These are phyloP conservation scores for Xylariomycetidae sp. DNA, from an alignment of 2,329 filamentous ascomycete species.

Conservation along the genomic window DNA sequence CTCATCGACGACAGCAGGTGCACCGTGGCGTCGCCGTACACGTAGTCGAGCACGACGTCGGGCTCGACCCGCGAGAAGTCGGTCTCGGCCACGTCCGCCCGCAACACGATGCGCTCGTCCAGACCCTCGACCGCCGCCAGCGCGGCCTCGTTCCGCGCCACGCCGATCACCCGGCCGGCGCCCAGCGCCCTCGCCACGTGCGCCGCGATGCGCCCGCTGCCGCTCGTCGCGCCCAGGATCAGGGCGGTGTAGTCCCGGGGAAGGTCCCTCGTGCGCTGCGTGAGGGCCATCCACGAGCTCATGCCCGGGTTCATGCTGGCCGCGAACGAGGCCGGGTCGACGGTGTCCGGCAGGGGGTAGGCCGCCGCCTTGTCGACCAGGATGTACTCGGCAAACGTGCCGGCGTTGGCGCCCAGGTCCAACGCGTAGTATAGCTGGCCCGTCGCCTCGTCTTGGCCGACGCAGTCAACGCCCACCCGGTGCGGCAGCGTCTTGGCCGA, in stretches of 20 bases:
- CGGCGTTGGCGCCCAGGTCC: conserved; percentile 30
- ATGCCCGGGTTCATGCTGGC: conserved; percentile 51
- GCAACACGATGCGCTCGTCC: conserved; percentile 41
- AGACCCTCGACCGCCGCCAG: conserved; percentile 37
- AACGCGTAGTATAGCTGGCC: conserved; percentile 47
- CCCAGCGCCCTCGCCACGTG: conserved; percentile 43
- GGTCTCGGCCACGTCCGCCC: conserved; percentile 31
- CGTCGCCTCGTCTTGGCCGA: conserved; percentile 39
- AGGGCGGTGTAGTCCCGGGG: conserved; percentile 41
- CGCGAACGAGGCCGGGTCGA: conserved; percentile 46
- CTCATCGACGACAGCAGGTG: conserved; percentile 37
- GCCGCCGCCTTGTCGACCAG: conserved; percentile 36
- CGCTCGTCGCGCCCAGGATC: conserved; percentile 49
- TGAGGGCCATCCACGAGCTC: conserved; percentile 54
- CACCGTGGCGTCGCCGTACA: conserved; percentile 44
- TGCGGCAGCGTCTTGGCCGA: conserved; percentile 44
- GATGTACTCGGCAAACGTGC: conserved; percentile 43
- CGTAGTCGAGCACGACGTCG: conserved; percentile 54
- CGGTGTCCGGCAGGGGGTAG: conserved; percentile 36
- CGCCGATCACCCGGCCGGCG: conserved; percentile 45
- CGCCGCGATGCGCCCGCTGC: conserved; percentile 47
- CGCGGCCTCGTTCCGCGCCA: conserved; percentile 41
- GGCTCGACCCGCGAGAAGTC: conserved; percentile 44
- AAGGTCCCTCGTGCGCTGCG: conserved; percentile 35
- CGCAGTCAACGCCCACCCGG: conserved; percentile 48